A percentile compares a stretch with the other conserved stretches of the same genome.
These are phyloP conservation scores for Breviolum minutum DNA, from an alignment of 73 alveolate genomes.

Conservation along the genomic window DNA sequence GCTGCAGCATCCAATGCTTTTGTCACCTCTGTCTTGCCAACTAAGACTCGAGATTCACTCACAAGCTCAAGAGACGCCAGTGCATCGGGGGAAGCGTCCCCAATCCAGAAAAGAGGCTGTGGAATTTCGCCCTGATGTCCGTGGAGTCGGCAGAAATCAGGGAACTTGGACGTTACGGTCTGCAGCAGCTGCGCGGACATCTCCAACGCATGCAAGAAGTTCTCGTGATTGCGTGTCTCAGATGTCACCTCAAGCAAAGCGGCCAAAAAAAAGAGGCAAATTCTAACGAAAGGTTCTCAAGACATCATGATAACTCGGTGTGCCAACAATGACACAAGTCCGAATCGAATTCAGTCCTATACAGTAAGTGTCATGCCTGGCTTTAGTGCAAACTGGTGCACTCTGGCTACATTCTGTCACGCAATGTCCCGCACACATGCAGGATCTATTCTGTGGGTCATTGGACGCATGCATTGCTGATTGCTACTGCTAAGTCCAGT, in stretches of 20 bases:
- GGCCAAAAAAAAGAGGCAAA: neutral
- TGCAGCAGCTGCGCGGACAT: constrained; percentile 65
- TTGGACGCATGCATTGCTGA: no score
- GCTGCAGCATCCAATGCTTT: neutral
- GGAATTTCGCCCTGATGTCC: neutral
- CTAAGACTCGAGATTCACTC: neutral
- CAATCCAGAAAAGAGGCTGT: constrained; percentile 40
- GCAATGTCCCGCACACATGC: no score
- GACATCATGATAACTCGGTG: no score
- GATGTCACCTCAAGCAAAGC: constrained; percentile 16
- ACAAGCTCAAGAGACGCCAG: neutral
- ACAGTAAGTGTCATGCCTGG: no score
- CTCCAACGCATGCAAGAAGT: neutral
- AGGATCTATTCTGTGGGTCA: no score
- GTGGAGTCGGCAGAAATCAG: constrained; percentile 31
- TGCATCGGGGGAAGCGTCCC: constrained; percentile 31
- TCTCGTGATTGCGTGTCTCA: neutral
- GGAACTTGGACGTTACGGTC: constrained; percentile 36
- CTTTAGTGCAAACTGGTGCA: no score
- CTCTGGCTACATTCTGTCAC: no score
- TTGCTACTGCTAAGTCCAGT: no score
- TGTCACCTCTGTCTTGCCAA: constrained; percentile 28
- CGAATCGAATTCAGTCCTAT: no score
- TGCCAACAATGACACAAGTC: no score
- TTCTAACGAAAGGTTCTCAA: no score